Evolutionary conservation across 495 filamentous ascomycete species (phyloP).

Genomic region (Amniculicola lignicola): DNA sequence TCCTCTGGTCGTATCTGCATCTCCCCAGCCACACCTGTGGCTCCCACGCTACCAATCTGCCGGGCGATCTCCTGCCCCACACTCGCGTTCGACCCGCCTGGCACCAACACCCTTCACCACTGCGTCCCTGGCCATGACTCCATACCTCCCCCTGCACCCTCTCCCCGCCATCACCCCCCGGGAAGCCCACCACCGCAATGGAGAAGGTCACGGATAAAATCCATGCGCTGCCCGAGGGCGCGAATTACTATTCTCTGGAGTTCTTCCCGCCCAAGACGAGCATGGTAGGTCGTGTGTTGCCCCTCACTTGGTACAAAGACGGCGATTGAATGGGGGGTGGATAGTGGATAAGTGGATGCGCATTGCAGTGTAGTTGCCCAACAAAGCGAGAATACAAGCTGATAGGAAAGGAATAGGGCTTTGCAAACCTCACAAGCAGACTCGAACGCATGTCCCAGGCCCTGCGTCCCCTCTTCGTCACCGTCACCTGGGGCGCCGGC

Average conservation of each 20-base stretch:
- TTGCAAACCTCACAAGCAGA: slow-evolving; percentile 85
- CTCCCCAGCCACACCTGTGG: not conserved
- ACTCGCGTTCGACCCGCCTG: not conserved
- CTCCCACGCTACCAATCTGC: too few species aligned
- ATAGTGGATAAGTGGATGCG: too few species aligned
- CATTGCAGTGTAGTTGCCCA: not conserved
- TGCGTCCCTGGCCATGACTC: not conserved
- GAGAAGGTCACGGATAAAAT: slow-evolving; percentile 97
- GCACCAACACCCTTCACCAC: not conserved
- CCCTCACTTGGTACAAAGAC: too few species aligned
- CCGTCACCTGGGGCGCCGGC: slow-evolving; percentile 96
- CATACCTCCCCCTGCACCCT: not conserved
- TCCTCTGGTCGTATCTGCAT: too few species aligned
- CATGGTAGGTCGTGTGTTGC: slow-evolving; percentile 55
- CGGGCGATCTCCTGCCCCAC: slow-evolving; percentile 21
- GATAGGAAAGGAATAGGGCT: slow-evolving; percentile 58
- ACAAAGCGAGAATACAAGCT: not conserved
- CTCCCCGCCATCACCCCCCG: not conserved
- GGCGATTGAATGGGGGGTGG: too few species aligned
- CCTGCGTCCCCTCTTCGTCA: slow-evolving; percentile 88
- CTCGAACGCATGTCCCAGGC: slow-evolving; percentile 92
- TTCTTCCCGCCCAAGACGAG: slow-evolving; percentile 97
- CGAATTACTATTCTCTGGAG: slow-evolving; percentile 91
- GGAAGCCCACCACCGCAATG: slow-evolving; percentile 48
- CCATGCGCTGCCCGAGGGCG: slow-evolving; percentile 75